These are phyloP conservation scores for Nicotiana sylvestris DNA, from an alignment of 257 asterid genomes.

Conservation along the genomic window DNA sequence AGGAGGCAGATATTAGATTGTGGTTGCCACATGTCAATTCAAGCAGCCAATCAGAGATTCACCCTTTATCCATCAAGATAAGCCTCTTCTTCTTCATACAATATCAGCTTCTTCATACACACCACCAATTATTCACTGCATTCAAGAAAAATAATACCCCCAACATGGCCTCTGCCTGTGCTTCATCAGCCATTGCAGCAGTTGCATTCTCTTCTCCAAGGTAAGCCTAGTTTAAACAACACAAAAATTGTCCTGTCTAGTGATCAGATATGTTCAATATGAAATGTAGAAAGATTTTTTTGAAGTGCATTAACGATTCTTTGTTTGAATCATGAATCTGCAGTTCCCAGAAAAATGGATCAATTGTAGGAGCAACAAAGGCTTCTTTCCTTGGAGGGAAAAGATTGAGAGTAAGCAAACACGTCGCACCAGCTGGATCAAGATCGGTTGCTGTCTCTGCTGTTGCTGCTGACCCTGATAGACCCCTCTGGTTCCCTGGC, in stretches of 20 bases:
- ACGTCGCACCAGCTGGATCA: constrained; percentile 32
- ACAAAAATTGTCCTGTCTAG: too few relatives aligned
- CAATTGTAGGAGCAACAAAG: constrained; percentile 51
- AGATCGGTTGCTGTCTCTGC: constrained; percentile 47
- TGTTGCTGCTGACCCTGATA: constrained; percentile 71
- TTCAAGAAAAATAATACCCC: background rate
- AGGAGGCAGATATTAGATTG: constrained; percentile 44
- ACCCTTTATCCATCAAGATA: constrained; percentile 69
- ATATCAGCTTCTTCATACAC: constrained; percentile 27
- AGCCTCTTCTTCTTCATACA: constrained; percentile 30
- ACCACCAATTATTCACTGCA: constrained; percentile 3
- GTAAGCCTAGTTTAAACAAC: constrained; percentile 28
- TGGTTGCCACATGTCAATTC: constrained; percentile 70
- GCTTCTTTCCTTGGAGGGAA: constrained; percentile 77
- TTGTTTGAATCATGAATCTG: background rate
- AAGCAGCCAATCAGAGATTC: constrained; percentile 60
- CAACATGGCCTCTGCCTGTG: constrained; percentile 83
- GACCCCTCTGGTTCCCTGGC: constrained; percentile 99
- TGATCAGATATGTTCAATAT: background rate
- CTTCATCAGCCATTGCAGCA: constrained; percentile 90
- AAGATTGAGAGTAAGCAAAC: constrained; percentile 54
- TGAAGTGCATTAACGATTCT: background rate
- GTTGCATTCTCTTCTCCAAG: constrained; percentile 77
- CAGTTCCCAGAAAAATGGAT: constrained; percentile 70
- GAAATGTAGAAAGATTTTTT: background rate